Evolutionary conservation across 2,329 filamentous ascomycete genomes (phyloP).

Genomic region (Epichloe gansuensis): DNA sequence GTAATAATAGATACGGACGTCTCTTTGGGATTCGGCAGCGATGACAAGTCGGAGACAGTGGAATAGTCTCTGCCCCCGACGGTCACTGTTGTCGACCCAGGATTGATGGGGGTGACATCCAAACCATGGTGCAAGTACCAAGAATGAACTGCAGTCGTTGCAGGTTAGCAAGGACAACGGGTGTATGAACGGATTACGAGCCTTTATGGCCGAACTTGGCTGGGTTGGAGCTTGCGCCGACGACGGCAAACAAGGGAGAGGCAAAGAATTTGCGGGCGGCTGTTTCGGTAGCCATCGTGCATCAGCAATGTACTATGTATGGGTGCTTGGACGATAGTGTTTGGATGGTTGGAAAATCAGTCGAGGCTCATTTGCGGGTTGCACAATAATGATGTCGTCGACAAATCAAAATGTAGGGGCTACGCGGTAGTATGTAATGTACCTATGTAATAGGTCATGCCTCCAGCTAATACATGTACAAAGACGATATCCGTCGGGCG

Average conservation of each 20-base stretch:
- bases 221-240: slow-evolving; percentile 75
- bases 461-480: too few relatives aligned
- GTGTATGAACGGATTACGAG: slow-evolving; percentile 24
- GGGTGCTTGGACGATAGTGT: too few relatives aligned
- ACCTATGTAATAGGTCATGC: too few relatives aligned
- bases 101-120: slow-evolving; percentile 74
- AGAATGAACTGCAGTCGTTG: slow-evolving; percentile 53
- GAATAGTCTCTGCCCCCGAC: slow-evolving; percentile 44
- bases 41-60: slow-evolving; percentile 52
- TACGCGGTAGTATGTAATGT: too few relatives aligned
- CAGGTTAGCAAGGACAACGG: not conserved
- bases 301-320: not conserved
- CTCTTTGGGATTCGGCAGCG: slow-evolving; percentile 50
- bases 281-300: slow-evolving; percentile 49
- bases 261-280: slow-evolving; percentile 70
- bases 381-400: not conserved
- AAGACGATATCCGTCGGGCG: not conserved
- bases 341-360: too few relatives aligned
- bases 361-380: not conserved
- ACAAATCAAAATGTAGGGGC: not conserved
- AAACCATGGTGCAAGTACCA: slow-evolving; percentile 77
- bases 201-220: slow-evolving; percentile 83
- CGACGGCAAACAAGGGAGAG: slow-evolving; percentile 70
- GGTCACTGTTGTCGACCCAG: slow-evolving; percentile 50
- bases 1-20: slow-evolving; percentile 82